Evolutionary conservation across 1,284 basidiomycete species (phyloP).

Genomic region (Sporisorium scitamineum): DNA sequence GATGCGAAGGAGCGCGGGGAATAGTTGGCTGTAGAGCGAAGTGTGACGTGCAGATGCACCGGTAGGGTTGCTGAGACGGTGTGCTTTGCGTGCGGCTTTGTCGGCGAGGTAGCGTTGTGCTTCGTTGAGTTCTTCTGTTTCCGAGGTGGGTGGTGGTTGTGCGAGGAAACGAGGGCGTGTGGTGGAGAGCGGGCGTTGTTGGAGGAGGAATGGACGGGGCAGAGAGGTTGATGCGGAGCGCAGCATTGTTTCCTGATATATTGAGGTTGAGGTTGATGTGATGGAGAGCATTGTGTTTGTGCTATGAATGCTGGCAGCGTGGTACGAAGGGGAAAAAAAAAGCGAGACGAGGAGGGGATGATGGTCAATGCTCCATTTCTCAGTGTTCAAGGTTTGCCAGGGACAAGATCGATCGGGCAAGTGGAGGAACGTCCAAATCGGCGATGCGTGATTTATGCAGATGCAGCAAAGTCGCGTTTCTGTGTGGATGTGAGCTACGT

Average conservation of each 20-base stretch:
- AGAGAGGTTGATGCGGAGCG: neutral
- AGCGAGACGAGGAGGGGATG: neutral
- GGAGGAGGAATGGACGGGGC: neutral
- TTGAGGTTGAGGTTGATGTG: neutral
- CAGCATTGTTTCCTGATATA: neutral
- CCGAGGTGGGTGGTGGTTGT: constrained; percentile 2
- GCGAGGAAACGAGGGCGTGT: constrained; percentile 10
- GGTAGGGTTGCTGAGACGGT: constrained; percentile 18
- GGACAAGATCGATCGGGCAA: neutral
- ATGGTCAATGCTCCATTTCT: constrained; percentile 6
- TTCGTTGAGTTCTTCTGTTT: constrained; percentile 35
- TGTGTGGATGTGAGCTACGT: neutral
- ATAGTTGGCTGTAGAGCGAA: constrained; percentile 61
- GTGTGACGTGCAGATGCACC: constrained; percentile 48
- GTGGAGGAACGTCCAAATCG: neutral
- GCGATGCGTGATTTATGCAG: constrained; percentile 7
- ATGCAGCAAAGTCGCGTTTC: constrained; percentile 5
- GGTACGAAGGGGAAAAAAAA: neutral
- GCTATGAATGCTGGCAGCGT: no score
- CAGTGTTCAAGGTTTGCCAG: neutral
- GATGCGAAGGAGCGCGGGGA: constrained; percentile 61
- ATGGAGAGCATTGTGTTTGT: constrained; percentile 8
- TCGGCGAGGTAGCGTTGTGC: constrained; percentile 40
- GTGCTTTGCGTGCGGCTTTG: constrained; percentile 34
- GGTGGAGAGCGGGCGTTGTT: constrained; percentile 6